Base-by-base conservation (phyloP, 495 filamentous ascomycete genomes). In the Trichoderma parareesei region DNA sequence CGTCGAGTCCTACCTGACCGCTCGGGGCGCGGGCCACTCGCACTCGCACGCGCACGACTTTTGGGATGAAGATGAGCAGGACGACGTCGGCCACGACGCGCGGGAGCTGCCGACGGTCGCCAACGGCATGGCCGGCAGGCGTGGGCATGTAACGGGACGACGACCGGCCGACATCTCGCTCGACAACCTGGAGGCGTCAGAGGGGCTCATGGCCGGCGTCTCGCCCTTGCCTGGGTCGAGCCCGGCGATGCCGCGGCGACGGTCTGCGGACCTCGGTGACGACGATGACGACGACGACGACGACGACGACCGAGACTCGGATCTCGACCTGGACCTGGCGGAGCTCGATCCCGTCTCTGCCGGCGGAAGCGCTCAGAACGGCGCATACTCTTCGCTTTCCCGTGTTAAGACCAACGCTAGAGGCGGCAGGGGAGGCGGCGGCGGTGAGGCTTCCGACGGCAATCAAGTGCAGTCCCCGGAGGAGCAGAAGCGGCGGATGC, bases 1-100 rank as follows among this genome's bases (percentile, higher is more conserved):
- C 4, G 75, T 95, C 49, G 91, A 95, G 72, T 93, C 92, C 76
- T 87, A 90, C 68, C 86, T 95, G 66, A 81, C 81, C 3, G 81
- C 78, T 11, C 72, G 81, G 44, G 82, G 82, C 35, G 82, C 81
- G 1, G 73, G 77, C 18, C 82, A 84, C 68, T 79, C 81, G 14
- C 83, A 84, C 66, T 76, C 77, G 0, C 82, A 77, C 62, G 66
- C 70, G 27, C 73, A 79, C 38, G 60, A 70, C 16, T 65, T 70
- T 5, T 78, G 75, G 75, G 75, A 78, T 10, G 71, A 69, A 38
- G 69, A 76, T 18, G 27, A 27, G 27, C 27, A 27, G 27, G 75
- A 73, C 13, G 76, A 74, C 38, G 77, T 75, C 3, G 70, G 69
- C 8, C 67, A 68, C 60, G 65, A 40, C 13, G 69, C 65, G 40